Evolutionary conservation across 2,329 filamentous ascomycete species (phyloP), one percentile per base, ranked within the genome.

Genomic region (Daldinia eschscholtzii): DNA sequence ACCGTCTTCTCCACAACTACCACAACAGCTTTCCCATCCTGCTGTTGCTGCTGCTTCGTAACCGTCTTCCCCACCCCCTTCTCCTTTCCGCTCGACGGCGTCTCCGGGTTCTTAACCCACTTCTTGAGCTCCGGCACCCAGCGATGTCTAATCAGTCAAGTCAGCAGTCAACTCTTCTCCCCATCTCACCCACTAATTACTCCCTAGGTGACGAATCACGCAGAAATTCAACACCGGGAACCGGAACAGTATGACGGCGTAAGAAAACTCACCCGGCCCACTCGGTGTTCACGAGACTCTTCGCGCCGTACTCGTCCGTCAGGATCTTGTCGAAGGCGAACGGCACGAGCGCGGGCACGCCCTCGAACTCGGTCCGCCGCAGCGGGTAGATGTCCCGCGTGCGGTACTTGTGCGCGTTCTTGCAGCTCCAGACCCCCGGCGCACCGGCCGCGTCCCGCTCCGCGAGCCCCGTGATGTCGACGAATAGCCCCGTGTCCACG

Each of bases 381-480:
- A 96, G 83, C 3, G 93, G 93, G 80, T 90, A 96, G 12, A 96
- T 82, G 73, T 96, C 92, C n/a, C 82, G 82, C 28, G 87, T 89
- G 46, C 82, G 80, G 79, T 96, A 96, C 52, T 85, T 83, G 80
- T 97, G 93, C 75, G 86, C 86, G 77, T 96, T 94, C 83, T 95
- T 95, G 82, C 92, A 95, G 75, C 88, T 89, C 88, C 91, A 92
- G 33, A 92, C 79, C 6, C 91, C 91, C 0, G 92, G 91, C 20
- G 81, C 74, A 1, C 79, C 79, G 15, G 83, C 81, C 0, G 87
- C 85, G 35, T 93, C 84, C 20, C 90, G 87, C 81, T 93, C 91
- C 57, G 88, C 87, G 39, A 96, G 81, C 12, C 88, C 92, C 0
- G 93, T 96, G 75, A 97, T 93, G 79, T 96, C 93, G 78, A 96